phyloP scores from a whole-genome alignment of 805 yeast genomes.

The Metschnikowia kunwiensis region DNA sequence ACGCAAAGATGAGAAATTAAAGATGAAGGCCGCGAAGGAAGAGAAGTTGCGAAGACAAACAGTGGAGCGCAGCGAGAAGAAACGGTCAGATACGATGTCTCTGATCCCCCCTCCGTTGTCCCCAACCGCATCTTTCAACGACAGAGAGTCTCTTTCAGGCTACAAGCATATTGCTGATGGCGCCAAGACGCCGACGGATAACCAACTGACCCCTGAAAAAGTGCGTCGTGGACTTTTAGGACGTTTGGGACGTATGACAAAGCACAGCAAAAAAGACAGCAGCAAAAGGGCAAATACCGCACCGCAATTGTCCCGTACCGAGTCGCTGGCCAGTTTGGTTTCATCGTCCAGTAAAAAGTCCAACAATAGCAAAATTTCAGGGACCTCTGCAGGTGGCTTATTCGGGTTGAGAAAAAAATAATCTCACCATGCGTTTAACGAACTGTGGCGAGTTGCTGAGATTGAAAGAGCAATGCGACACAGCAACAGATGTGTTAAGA shows the following conservation, averaged over 20 bases:
- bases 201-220: too few species aligned
- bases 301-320: conserved; percentile 14
- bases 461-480: too few species aligned
- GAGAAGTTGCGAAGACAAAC: conserved; percentile 12
- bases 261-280: conserved; percentile 13
- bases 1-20: conserved; percentile 30
- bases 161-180: conserved; percentile 11
- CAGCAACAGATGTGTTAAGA: too few species aligned
- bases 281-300: conserved; percentile 1
- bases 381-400: conserved; percentile 7
- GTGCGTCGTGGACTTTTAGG: conserved; percentile 17
- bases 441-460: too few species aligned
- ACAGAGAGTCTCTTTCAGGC: not conserved
- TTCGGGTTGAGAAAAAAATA: conserved; percentile 9
- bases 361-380: conserved; percentile 6
- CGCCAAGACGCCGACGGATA: too few species aligned
- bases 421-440: too few species aligned
- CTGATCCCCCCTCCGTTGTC: conserved; percentile 8
- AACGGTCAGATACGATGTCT: conserved; percentile 7
- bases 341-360: conserved; percentile 22
- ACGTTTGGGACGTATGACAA: conserved; percentile 16
- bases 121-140: conserved; percentile 7
- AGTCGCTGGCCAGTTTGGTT: conserved; percentile 20
- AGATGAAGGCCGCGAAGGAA: conserved; percentile 17
- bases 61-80: conserved; percentile 14